phyloP scores from a whole-genome alignment of 176 grass and related monocot genomes.

The Bonia amplexicaulis region DNA sequence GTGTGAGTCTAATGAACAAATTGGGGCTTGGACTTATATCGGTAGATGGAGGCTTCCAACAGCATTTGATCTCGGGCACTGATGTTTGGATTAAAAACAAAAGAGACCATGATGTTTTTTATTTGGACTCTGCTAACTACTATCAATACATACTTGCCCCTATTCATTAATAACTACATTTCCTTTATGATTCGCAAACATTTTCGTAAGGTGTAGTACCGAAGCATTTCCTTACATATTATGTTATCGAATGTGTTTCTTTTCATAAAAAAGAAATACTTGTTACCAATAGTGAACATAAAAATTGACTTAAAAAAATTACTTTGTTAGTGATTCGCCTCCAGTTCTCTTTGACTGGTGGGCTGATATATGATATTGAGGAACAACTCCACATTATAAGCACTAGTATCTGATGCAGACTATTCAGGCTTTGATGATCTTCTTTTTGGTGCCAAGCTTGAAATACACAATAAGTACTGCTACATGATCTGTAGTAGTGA shows the following conservation, averaged over 20 bases:
- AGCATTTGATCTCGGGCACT: not conserved
- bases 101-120: not conserved
- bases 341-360: not conserved
- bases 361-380: not conserved
- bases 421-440: not conserved
- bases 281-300: not conserved
- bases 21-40: not conserved
- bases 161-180: not conserved
- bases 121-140: not conserved
- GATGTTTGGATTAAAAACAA: not conserved
- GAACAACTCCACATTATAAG: not conserved
- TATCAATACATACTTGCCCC: not conserved
- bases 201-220: not conserved
- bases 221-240: not conserved
- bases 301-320: not conserved
- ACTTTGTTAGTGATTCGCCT: not conserved
- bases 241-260: not conserved
- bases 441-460: not conserved
- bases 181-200: not conserved
- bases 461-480: not conserved
- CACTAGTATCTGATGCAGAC: not conserved
- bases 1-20: not conserved
- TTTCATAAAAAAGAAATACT: conserved; percentile 12
- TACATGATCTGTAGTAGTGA: not conserved
- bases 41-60: not conserved